A percentile compares a stretch with the other conserved stretches of the same genome.
Evolutionary conservation across 1,139 yeast species (phyloP).

Genomic region (Zygoascus meyerae): DNA sequence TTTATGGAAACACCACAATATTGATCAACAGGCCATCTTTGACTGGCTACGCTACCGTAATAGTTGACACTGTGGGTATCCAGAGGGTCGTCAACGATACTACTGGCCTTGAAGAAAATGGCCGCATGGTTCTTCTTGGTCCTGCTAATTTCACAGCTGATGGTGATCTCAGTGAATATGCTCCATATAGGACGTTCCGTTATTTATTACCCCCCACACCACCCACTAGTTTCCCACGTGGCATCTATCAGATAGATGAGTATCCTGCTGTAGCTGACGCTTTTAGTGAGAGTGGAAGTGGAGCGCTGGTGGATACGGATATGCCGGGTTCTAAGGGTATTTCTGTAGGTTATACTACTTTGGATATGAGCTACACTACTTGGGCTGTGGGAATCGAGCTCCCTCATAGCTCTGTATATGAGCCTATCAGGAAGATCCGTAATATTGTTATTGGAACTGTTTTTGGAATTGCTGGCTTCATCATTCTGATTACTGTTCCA

Average conservation of each 20-base stretch:
- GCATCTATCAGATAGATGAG: constrained; percentile 16
- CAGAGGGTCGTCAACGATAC: constrained; percentile 47
- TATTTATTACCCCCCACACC: constrained; percentile 31
- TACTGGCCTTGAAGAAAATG: constrained; percentile 38
- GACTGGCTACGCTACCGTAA: constrained; percentile 66
- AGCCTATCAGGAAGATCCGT: constrained; percentile 56
- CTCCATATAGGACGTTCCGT: constrained; percentile 20
- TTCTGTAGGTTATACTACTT: constrained; percentile 67
- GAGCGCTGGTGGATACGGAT: constrained; percentile 45
- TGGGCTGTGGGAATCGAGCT: constrained; percentile 84
- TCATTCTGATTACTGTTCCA: constrained; percentile 70
- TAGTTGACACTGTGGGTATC: constrained; percentile 54
- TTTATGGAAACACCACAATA: constrained; percentile 67
- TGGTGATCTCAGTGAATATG: constrained; percentile 14
- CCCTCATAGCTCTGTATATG: constrained; percentile 50
- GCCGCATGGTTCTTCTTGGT: constrained; percentile 40
- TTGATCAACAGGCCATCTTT: constrained; percentile 52
- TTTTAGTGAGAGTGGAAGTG: constrained; percentile 37
- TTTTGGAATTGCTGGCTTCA: constrained; percentile 69
- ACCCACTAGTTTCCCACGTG: constrained; percentile 17
- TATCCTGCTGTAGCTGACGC: constrained; percentile 41
- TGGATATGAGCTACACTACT: constrained; percentile 44
- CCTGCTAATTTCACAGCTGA: constrained; percentile 12
- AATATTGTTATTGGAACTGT: constrained; percentile 74
- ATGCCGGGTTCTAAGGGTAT: constrained; percentile 38